Conservation (phyloP, 164 flowering plant species). For the Vitis cinerea region DNA sequence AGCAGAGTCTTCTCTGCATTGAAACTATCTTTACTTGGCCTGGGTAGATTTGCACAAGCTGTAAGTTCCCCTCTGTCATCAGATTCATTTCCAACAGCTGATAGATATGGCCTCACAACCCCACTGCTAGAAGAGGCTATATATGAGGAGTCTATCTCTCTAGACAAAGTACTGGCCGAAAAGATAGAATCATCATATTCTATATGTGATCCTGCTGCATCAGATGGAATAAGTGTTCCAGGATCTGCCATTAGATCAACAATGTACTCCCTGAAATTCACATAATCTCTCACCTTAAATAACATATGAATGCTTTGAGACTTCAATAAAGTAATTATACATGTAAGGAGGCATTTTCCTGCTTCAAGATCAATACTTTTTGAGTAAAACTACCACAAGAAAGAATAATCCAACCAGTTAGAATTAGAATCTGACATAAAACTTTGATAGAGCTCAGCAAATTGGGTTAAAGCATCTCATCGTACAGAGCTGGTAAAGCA, state of each 20-base stretch:
- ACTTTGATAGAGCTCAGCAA: too few species aligned
- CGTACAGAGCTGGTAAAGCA: too few species aligned
- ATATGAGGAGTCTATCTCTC: constrained; percentile 46
- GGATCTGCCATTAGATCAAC: constrained; percentile 97
- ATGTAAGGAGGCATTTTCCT: not conserved
- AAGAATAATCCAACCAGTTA: too few species aligned
- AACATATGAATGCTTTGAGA: not conserved
- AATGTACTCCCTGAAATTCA: constrained; percentile 84
- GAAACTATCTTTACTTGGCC: constrained; percentile 13
- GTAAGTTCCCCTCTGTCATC: constrained; percentile 27
- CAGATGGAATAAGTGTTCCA: constrained; percentile 95
- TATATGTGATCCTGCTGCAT: constrained; percentile 58
- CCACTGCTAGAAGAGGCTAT: constrained; percentile 60
- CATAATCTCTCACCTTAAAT: constrained; percentile 10
- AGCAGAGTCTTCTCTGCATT: constrained; percentile 27
- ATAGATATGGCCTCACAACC: constrained; percentile 40
- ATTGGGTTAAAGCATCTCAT: too few species aligned
- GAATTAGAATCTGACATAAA: too few species aligned
- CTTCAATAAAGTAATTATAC: not conserved
- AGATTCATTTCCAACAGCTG: constrained; percentile 27
- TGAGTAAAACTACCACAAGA: too few species aligned
- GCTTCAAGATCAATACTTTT: not conserved
- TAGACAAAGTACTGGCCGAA: constrained; percentile 43
- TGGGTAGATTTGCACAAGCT: constrained; percentile 12
- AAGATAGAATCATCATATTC: constrained; percentile 49